These are phyloP conservation scores for Tulasnella sp. DNA, from an alignment of 768 basidiomycete genomes.

Conservation along the genomic window DNA sequence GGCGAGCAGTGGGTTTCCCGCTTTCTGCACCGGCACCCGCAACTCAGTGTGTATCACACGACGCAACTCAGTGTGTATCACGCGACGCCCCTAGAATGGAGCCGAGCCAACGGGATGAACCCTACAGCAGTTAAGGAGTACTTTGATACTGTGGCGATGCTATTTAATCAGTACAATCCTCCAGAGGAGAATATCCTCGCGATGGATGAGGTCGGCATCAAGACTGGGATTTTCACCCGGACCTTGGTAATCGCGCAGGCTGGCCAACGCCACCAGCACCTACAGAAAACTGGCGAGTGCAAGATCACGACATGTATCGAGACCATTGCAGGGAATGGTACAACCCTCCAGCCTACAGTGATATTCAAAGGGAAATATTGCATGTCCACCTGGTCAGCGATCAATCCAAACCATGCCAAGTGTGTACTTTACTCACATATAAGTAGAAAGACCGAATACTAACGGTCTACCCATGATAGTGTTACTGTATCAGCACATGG, in stretches of 20 bases:
- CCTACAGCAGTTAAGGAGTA: background rate
- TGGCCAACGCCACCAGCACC: background rate
- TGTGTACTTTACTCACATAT: background rate
- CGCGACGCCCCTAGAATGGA: constrained; percentile 2
- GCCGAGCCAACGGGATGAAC: background rate
- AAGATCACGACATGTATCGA: constrained; percentile 11
- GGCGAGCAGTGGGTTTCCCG: background rate
- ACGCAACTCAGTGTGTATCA: background rate
- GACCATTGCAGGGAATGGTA: background rate
- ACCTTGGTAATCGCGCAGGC: constrained; percentile 1
- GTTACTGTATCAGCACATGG: constrained; percentile 29
- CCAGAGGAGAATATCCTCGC: background rate
- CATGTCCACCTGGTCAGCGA: background rate
- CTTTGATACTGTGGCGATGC: background rate
- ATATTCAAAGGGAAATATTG: constrained; percentile 12
- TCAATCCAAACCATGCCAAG: background rate
- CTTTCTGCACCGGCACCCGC: constrained; percentile 14
- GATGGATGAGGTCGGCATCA: constrained; percentile 13
- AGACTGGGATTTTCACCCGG: background rate
- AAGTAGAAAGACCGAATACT: background rate
- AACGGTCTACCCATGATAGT: constrained; percentile 15
- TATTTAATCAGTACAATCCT: background rate
- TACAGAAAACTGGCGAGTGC: background rate
- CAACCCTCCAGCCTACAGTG: constrained; percentile 5
- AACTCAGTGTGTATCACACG: constrained; percentile 1